Conservation (phyloP, 1,284 basidiomycete genomes). For the Heterobasidion annosum region DNA sequence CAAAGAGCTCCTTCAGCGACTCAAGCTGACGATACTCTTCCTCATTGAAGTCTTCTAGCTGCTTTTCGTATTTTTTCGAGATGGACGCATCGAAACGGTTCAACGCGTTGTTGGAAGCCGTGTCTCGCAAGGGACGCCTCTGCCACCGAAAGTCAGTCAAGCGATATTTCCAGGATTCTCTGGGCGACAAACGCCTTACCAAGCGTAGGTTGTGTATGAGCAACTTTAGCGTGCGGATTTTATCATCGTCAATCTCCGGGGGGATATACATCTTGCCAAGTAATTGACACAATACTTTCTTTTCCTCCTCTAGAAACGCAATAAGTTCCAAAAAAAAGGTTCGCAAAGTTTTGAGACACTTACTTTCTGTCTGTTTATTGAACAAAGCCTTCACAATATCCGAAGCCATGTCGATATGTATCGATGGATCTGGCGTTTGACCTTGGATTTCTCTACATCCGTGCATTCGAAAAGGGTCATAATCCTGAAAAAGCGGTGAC, state of each 20-base stretch:
- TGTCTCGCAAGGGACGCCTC: conserved; percentile 70
- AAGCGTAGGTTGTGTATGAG: conserved; percentile 49
- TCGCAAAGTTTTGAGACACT: background rate
- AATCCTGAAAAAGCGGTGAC: background rate
- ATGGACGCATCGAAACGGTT: conserved; percentile 55
- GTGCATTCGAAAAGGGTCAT: conserved; percentile 7
- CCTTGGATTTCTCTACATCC: conserved; percentile 24
- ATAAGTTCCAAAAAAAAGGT: background rate
- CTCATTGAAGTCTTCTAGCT: conserved; percentile 59
- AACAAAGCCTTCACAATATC: conserved; percentile 53
- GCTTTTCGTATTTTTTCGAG: conserved; percentile 45
- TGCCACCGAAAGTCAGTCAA: conserved; percentile 17
- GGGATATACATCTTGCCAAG: conserved; percentile 75
- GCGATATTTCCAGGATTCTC: background rate
- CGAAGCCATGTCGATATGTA: conserved; percentile 77
- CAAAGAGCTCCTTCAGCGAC: conserved; percentile 53
- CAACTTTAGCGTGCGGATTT: conserved; percentile 54
- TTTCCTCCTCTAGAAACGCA: conserved; percentile 53
- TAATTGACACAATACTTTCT: conserved; percentile 76
- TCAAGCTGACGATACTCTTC: conserved; percentile 56
- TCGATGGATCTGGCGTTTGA: conserved; percentile 32
- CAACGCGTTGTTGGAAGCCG: conserved; percentile 63
- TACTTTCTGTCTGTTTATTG: conserved; percentile 6
- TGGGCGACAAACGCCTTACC: conserved; percentile 31
- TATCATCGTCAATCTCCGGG: conserved; percentile 51